Evolutionary conservation across 768 basidiomycete species (phyloP), one percentile per base, ranked within the genome.

Genomic region (button mushroom (Agaricus bisporus)): DNA sequence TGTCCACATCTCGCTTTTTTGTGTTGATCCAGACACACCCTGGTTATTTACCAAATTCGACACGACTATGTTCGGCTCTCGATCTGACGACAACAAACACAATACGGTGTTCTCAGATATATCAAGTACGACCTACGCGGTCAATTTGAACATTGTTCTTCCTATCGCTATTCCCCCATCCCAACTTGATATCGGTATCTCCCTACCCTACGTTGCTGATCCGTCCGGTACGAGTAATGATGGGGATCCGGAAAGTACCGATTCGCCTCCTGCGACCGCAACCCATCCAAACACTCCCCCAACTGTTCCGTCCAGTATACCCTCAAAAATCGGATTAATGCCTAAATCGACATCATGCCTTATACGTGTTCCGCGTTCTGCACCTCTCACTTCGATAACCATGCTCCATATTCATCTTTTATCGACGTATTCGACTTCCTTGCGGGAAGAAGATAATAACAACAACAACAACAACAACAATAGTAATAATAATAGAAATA

Each of bases 371-470:
- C 79, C 87, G 35, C 60, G 62, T 25, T 60, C 73, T 10, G 63
- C 77, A 35, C 64, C 77, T 10, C 66, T 78, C 36, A 68, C 70
- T 55, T 66, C 76, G 17, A 64, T 72, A 41, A 70, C 73, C 42
- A 84, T 78, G 77, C 72, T 85, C 28, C 77, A 85, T 48, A 68
- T 88, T 28, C 81, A 86, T 64, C 71, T 86, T 12, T 71, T 92
- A 55, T 71, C 73, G 28, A 65, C 70, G 32, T 75, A 74, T 49
- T 62, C 55, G 18, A 56, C 63, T 11, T 45, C 65, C 6, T 38
- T 49, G n/a, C 32, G 64, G 62, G 52, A 59, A 38, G 32, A 32
- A 32, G 32, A 32, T 32, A 32, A 32, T 32, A 32, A 32, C 8
- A 32, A 7, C 11, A 7, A 32, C 11, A 32, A 32, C 8, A 32